Evolutionary conservation across 1,139 yeast species (phyloP), one percentile per base, ranked within the genome.

Genomic region (Debaryomyces sp.): DNA sequence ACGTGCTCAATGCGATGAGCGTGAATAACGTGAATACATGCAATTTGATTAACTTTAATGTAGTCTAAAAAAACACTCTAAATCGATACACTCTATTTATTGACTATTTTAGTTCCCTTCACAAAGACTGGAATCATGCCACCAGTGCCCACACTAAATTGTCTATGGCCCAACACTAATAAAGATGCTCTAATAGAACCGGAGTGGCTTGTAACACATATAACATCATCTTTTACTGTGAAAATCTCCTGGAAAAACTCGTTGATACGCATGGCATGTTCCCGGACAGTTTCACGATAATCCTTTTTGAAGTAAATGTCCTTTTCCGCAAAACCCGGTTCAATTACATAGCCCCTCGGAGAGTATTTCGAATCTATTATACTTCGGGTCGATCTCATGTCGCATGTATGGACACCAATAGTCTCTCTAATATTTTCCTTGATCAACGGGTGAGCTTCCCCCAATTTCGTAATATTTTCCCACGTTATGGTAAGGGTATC

Each of bases 121-220:
- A 74, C 78, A 50, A 72, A 66, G 10, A 74, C 78, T 0, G 79
- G 78, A 33, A 74, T 67, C 67, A 74, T 65, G 6, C 78, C 79
- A 10, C 79, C 79, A 5, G 79, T 74, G 7, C 77, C 78, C 24
- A 74, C 70, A 4, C 73, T 70, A 60, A 74, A 74, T 23, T 69
- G 60, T 36, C 79, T 58, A 53, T 74, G 78, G 41, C 75, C 73
- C 53, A 74, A 65, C 2, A 66, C 78, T 55, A 72, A 55, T 46
- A 74, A 63, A 49, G 71, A 77, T 4, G 78, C 68, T 47, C 77
- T 60, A 47, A 74, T 73, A 21, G 74, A 61, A 1, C 78, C 78
- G 29, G 73, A 66, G 51, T 74, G 79, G 44, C 72, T 67, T 34
- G 77, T 71, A 13, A 70, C 56, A 48, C 68, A 59, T 27, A 71